phyloP scores from a whole-genome alignment of 805 yeast species.

The Nakazawaea peltata region DNA sequence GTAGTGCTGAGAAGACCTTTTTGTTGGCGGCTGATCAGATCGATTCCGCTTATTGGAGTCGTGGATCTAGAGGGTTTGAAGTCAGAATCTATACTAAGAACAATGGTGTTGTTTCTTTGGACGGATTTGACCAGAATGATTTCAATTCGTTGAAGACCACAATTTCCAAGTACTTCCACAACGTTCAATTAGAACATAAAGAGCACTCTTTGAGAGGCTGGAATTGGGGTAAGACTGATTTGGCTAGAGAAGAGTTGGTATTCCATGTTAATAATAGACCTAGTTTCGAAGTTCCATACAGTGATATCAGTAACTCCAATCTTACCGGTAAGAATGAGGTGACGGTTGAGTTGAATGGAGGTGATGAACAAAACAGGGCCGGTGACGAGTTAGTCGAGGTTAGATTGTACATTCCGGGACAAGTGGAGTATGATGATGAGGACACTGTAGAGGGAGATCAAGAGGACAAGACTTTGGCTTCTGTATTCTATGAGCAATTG shows the following conservation, averaged over 20 bases:
- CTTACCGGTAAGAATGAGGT: slow-evolving; percentile 91
- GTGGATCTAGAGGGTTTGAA: slow-evolving; percentile 91
- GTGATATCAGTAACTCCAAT: slow-evolving; percentile 74
- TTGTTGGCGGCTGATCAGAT: slow-evolving; percentile 83
- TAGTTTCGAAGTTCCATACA: slow-evolving; percentile 83
- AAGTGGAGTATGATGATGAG: slow-evolving; percentile 41
- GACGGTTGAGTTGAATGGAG: slow-evolving; percentile 73
- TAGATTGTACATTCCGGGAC: slow-evolving; percentile 91
- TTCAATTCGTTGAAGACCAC: slow-evolving; percentile 76
- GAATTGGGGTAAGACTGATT: slow-evolving; percentile 97
- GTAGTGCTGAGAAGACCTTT: slow-evolving; percentile 42
- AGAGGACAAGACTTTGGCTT: slow-evolving; percentile 58
- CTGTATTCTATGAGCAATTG: slow-evolving; percentile 80
- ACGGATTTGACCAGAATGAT: slow-evolving; percentile 87
- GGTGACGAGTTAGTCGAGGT: slow-evolving; percentile 97
- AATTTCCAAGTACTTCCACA: slow-evolving; percentile 65
- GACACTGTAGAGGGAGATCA: slow-evolving; percentile 27
- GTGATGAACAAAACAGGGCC: slow-evolving; percentile 45
- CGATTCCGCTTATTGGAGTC: slow-evolving; percentile 77
- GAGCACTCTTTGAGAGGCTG: slow-evolving; percentile 97
- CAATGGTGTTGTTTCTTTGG: slow-evolving; percentile 77
- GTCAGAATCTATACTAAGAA: slow-evolving; percentile 83
- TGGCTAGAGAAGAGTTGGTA: slow-evolving; percentile 85
- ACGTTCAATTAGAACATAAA: slow-evolving; percentile 62
- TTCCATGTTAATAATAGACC: slow-evolving; percentile 86